Evolutionary conservation across 2,329 filamentous ascomycete genomes (phyloP), one percentile per base, ranked within the genome.

Genomic region (Cyanodermella asteris): DNA sequence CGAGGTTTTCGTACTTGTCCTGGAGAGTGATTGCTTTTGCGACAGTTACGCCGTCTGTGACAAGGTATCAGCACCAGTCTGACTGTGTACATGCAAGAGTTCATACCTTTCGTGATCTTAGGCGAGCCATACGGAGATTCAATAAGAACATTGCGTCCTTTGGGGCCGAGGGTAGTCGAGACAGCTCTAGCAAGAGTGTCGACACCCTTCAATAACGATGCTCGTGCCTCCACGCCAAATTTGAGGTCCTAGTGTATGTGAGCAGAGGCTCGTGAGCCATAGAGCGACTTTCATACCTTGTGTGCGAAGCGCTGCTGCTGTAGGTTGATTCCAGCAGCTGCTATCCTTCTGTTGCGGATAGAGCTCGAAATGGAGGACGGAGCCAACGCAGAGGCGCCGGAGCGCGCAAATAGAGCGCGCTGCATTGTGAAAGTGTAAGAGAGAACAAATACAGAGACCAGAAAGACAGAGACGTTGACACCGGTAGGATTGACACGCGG

Each of bases 1-100:
- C 87, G 41, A 97, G 77, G 64, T 97, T 97, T 62, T 97, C 87
- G 55, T 93, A 97, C 61, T 94, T 94, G 66, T 97, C 87, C 65
- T 97, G 72, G 38, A 97, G 70, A 36, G 67, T 69, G 45, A 97
- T 76, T 35, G 84, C 81, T 58, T 74, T 84, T 40, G 77, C 77
- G 41, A 87, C 77, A 40, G 75, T 82, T 23, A 87, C 77, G 70
- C 77, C 77, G 54, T 87, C 76, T 82, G 35, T 25, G 7, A 9
- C 13, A 4, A 7, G 8, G 12, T 28, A 17, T 15, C 13, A 23
- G 21, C 21, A 23, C 21, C 21, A 8, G 13, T 7, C n/a, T n/a
- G n/a, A 22, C 11, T 16, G 2, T 9, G 11, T 20, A 13, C 21
- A 16, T 24, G 18, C 16, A 13, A 12, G 13, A 18, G 10, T 22